phyloP scores from a whole-genome alignment of 805 yeast species.

The Starmerella stigmatis region DNA sequence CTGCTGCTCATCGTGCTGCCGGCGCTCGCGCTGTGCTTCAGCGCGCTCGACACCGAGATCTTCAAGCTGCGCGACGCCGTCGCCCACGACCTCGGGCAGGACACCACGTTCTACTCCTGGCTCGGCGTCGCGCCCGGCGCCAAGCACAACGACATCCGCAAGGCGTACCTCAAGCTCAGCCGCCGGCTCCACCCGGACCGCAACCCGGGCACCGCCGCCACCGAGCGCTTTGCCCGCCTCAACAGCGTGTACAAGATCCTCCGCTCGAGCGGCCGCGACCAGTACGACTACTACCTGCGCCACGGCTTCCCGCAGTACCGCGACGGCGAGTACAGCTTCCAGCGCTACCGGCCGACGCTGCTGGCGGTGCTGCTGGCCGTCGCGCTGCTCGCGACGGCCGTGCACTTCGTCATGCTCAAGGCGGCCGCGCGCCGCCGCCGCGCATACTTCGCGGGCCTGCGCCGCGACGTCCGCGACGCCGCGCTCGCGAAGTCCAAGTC shows the following conservation, averaged over 20 bases:
- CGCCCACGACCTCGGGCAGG: conserved; percentile 49
- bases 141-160: conserved; percentile 26
- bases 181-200: conserved; percentile 82
- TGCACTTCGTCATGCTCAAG: conserved; percentile 49
- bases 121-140: conserved; percentile 28
- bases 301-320: conserved; percentile 82
- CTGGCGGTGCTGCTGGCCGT: conserved; percentile 43
- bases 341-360: conserved; percentile 57
- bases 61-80: conserved; percentile 61
- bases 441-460: conserved; percentile 38
- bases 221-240: conserved; percentile 65
- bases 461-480: conserved; percentile 27
- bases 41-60: conserved; percentile 67
- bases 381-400: conserved; percentile 40
- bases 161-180: conserved; percentile 55
- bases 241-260: conserved; percentile 68
- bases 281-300: conserved; percentile 74
- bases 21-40: conserved; percentile 34
- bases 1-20: conserved; percentile 16
- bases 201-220: conserved; percentile 39
- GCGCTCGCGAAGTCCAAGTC: conserved; percentile 26
- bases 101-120: conserved; percentile 60
- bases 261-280: conserved; percentile 45
- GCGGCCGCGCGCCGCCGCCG: conserved; percentile 48
- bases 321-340: conserved; percentile 53